phyloP scores from a whole-genome alignment of 345 rosid genomes.

The Gossypium mustelinum region DNA sequence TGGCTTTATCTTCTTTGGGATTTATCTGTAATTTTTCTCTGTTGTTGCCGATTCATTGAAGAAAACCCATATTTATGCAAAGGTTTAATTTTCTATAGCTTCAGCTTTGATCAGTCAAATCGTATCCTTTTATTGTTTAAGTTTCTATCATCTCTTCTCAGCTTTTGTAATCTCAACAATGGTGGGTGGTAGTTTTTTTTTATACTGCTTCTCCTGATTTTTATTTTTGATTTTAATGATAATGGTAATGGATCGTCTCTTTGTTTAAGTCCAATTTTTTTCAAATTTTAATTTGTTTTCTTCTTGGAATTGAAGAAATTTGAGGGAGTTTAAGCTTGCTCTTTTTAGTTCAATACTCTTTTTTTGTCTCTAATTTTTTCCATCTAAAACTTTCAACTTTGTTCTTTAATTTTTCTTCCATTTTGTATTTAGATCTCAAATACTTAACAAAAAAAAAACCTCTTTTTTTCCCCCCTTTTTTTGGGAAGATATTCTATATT shows the following conservation, averaged over 20 bases:
- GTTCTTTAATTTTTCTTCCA: not conserved
- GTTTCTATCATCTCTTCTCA: not conserved
- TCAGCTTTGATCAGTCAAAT: not conserved
- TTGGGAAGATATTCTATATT: not conserved
- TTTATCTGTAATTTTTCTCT: not conserved
- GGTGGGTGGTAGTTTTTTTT: not conserved
- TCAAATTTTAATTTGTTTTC: not conserved
- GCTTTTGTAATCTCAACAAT: too few species aligned
- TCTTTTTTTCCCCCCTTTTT: not conserved
- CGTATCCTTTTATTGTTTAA: not conserved
- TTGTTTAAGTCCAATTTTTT: not conserved
- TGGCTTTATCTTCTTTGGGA: slow-evolving; percentile 8
- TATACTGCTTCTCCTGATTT: too few species aligned
- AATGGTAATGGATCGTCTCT: too few species aligned
- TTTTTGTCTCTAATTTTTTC: not conserved
- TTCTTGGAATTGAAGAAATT: not conserved
- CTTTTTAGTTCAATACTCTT: not conserved
- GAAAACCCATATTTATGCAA: not conserved
- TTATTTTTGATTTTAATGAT: too few species aligned
- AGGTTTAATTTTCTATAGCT: not conserved
- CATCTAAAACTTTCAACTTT: not conserved
- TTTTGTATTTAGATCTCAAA: not conserved
- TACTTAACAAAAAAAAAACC: too few species aligned
- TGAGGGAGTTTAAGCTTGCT: not conserved
- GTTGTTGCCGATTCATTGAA: not conserved